Evolutionary conservation across 306 rosid genomes (phyloP).

Genomic region (Sechiopsis laciniata): DNA sequence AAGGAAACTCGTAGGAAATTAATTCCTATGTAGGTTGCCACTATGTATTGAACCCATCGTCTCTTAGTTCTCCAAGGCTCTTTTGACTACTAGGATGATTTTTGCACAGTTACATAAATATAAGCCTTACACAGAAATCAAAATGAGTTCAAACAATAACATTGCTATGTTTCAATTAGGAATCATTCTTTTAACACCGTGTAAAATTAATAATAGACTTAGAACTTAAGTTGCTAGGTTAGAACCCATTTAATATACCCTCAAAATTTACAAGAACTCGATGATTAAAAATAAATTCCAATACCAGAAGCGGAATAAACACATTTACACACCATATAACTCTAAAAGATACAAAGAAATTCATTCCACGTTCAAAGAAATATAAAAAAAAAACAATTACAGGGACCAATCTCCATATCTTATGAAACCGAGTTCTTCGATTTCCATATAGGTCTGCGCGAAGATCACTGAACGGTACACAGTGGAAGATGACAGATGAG

Average conservation of each 20-base stretch:
- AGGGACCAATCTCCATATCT: background rate
- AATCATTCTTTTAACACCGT: background rate
- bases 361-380: background rate
- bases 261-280: background rate
- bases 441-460: background rate
- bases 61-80: too few relatives aligned
- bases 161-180: background rate
- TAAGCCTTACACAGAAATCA: background rate
- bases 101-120: background rate
- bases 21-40: too few relatives aligned
- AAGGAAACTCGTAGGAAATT: too few relatives aligned
- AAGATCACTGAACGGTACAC: background rate
- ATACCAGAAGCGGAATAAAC: background rate
- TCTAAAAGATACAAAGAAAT: background rate
- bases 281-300: background rate
- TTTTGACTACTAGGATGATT: background rate
- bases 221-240: background rate
- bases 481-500: background rate
- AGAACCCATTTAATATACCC: background rate
- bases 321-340: background rate
- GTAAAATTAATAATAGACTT: background rate
- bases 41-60: too few relatives aligned
- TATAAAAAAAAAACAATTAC: background rate
- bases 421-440: slow-evolving; percentile 5
- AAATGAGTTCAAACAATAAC: background rate